Evolutionary conservation across 495 filamentous ascomycete genomes (phyloP), one percentile per base, ranked within the genome.

Genomic region (Talaromyces proteolyticus): DNA sequence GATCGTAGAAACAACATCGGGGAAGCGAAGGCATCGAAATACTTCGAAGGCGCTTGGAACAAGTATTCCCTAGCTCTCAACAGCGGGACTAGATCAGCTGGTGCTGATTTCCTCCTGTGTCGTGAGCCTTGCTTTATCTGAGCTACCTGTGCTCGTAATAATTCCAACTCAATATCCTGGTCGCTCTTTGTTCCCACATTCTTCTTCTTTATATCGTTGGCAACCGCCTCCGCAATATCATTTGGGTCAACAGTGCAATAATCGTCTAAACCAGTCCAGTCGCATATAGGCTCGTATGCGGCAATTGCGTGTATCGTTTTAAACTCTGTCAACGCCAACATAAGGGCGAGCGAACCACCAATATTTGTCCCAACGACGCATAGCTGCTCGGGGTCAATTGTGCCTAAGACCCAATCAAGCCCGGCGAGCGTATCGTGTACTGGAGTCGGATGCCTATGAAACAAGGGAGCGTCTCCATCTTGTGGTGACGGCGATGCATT

Each of bases 261-360:
- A 7, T 70, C 65, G 17, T 73, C 69, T 1, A 73, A 49, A 2
- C 60, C 50, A 1, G 64, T 59, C 69, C 69, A 73, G 56, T 73
- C 68, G 26, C 66, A 70, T n/a, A 73, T 26, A 2, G 69, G 69
- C 5, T 66, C 61, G 7, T 61, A 6, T 0, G 66, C 64, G 3
- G 66, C 63, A 37, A 71, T 61, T 16, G 66, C 66, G 21, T 59
- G 57, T 21, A 73, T 59, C 11, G 57, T 52, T 16, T 65, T 64
- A 17, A 77, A 75, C 65, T 84, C 80, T 34, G 80, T 84, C 39
- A 84, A 59, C 0, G 78, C 74, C 11, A 84, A 68, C 75, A 79
- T 82, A 2, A 74, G 62, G 2, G 80, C 79, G 24, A 83, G 61
- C 0, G 73, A 73, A 12, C 78, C 80, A 7, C 80, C 80, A 17